A percentile compares a stretch with the other conserved stretches of the same genome.
These are phyloP conservation scores for Chrysoporthe cubensis DNA, from an alignment of 2,329 filamentous ascomycete species.

Conservation along the genomic window DNA sequence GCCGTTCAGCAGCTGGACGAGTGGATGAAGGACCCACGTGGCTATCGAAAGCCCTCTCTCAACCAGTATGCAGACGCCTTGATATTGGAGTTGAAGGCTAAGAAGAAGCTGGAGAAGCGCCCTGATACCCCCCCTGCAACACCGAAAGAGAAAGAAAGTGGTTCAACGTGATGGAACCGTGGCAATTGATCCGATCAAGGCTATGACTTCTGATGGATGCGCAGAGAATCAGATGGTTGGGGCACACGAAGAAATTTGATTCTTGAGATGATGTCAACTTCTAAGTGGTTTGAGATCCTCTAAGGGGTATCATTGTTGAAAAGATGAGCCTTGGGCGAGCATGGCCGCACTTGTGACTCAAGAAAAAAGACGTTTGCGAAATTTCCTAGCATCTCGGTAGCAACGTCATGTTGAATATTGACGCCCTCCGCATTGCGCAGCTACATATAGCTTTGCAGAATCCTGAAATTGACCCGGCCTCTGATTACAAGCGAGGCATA, in stretches of 20 bases:
- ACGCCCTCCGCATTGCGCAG: not conserved
- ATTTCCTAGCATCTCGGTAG: not conserved
- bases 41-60: slow-evolving; percentile 19
- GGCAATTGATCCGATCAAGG: not conserved
- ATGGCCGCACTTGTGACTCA: not conserved
- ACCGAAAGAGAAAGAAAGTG: not conserved
- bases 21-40: slow-evolving; percentile 25
- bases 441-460: not conserved
- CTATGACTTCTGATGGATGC: too few species aligned
- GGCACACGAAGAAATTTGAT: not conserved
- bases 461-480: not conserved
- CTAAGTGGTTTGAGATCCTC: not conserved
- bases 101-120: not conserved
- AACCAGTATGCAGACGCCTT: not conserved
- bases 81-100: not conserved
- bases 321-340: slow-evolving; percentile 2
- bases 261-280: not conserved
- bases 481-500: not conserved
- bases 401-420: slow-evolving; percentile 17
- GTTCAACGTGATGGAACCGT: not conserved
- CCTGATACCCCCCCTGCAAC: not conserved
- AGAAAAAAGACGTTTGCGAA: too few species aligned
- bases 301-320: slow-evolving; percentile 17
- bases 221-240: too few species aligned
- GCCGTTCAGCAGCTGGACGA: slow-evolving; percentile 20